Base-by-base conservation (phyloP, 2,329 filamentous ascomycete genomes). In the Venturia effusa region DNA sequence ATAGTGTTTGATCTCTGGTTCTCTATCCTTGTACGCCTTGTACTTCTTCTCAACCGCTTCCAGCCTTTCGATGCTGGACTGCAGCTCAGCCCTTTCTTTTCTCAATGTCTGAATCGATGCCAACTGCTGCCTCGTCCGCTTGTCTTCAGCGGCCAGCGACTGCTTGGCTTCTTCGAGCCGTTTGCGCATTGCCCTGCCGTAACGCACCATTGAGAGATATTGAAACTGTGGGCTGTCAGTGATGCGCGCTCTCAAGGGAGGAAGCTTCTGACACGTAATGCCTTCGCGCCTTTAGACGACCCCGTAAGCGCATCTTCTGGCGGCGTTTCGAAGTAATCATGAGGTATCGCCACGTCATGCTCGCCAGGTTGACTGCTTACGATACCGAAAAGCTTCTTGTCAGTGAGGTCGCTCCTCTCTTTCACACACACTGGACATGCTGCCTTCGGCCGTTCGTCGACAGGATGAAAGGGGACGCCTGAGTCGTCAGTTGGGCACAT, bases 381-480 rank as follows among this genome's bases (percentile, higher is more conserved):
- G 37, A 82, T 74, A 4, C 74, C 75, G 66, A 75, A 81, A 13
- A 82, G 70, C 11, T 74, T 71, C 63, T 74, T 75, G 27, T 68
- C 67, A 4, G 68, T 67, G 5, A 67, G 55, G 55, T 79, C 75
- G 63, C 69, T 69, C 32, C 71, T 73, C 19, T 76, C 72, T 11
- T 67, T 69, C 19, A 71, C 62, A 66, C 80, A 82, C 0, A 77
- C 69, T 2, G 79, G 79, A 66, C 80, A 82, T 22, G 74, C 69
- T 7, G 78, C 77, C 39, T 69, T 69, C 2, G 80, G 79, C 40
- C 69, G 71, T 59, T 75, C 66, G 15, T 73, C 74, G 39, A 73
- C 70, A 0, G 75, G 73, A 66, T 81, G 75, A 61, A 81, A 81
- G 1, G 78, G 75, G 11, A 74, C 76, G 17, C 74, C 80, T 81